Conservation (phyloP, 2,329 filamentous ascomycete species). For the Hansfordia pulvinata region DNA sequence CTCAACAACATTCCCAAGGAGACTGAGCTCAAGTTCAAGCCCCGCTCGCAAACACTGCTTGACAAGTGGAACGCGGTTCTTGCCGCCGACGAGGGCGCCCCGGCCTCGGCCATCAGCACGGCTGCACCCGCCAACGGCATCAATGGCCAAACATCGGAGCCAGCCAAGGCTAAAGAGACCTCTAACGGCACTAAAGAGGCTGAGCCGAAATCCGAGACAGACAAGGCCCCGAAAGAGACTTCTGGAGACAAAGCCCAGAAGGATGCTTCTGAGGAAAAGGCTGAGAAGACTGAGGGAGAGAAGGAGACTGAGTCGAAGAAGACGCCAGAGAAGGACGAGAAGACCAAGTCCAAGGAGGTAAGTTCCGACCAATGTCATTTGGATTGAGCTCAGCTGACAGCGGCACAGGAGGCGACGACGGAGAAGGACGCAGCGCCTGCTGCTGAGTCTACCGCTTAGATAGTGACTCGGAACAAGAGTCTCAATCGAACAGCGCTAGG, state of each 20-base stretch:
- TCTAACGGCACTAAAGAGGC: constrained; percentile 17
- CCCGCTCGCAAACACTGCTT: constrained; percentile 66
- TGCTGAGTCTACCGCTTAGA: constrained; percentile 12
- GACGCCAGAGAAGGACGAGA: constrained; percentile 15
- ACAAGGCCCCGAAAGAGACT: constrained; percentile 17
- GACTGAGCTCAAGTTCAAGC: constrained; percentile 79
- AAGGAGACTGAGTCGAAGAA: constrained; percentile 12
- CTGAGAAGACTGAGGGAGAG: constrained; percentile 4
- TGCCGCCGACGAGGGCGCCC: constrained; percentile 37
- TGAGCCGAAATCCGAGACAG: constrained; percentile 13
- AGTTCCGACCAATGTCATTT: too few species aligned
- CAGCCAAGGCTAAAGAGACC: constrained; percentile 11
- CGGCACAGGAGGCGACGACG: constrained; percentile 8
- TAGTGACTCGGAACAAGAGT: too few species aligned
- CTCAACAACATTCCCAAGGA: constrained; percentile 75
- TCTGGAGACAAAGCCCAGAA: constrained; percentile 21
- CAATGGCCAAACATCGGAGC: constrained; percentile 16
- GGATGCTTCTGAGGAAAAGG: constrained; percentile 7
- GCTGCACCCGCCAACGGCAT: constrained; percentile 28
- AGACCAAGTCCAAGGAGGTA: too few species aligned
- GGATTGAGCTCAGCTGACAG: neutral
- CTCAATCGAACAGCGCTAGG: too few species aligned
- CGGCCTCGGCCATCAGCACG: constrained; percentile 18
- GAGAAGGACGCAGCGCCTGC: constrained; percentile 10
- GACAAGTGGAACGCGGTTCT: constrained; percentile 81